Base-by-base conservation (phyloP, 441 rosid species). In the Pelargonium exstipulatum region DNA sequence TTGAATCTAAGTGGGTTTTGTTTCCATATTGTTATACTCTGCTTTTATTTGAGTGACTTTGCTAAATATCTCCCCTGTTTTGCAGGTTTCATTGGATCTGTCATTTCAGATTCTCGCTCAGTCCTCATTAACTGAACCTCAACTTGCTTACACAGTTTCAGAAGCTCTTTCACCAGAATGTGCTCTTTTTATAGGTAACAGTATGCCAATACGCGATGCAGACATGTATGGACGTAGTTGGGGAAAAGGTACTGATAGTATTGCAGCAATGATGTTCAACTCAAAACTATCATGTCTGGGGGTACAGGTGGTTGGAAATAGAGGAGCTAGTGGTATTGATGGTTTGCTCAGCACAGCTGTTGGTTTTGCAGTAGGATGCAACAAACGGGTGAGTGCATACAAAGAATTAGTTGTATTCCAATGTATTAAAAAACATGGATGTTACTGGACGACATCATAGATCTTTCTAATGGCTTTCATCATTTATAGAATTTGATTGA, bases 281-380 rank as follows among this genome's bases (percentile, higher is more conserved):
- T 82, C 83, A 65, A 80, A 85, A 40, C 77, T 84, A 65, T 82
- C 85, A 35, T 85, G 78, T 78, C 88, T 83, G 66, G 79, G 89
- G 79, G 82, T 92, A 77, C 84, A 72, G 46, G 96, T 90, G 71
- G 87, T 87, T 75, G 99, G 92, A 80, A 95, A 95, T 78, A 86
- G 97, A 82, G 99, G 99, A 79, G 97, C 97, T 71, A 95, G 99
- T 80, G 99, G 99, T 70, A 95, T 95, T 78, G 99, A 91, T 72
- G 99, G 97, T 74, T 85, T 95, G 87, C 90, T 95, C 66, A 91
- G 99, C 81, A 84, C 97, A 26, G 96, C 97, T 63, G 63, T 84
- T 76, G 97, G 99, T 79, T 95, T 90, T 81, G 94, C 99, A 67
- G 83, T 87, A 37, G 99, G 99, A 61, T 82, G 95, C 87, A 84